Evolutionary conservation across 2,329 filamentous ascomycete genomes (phyloP).

Genomic region (Neocatenulostroma microsporum): DNA sequence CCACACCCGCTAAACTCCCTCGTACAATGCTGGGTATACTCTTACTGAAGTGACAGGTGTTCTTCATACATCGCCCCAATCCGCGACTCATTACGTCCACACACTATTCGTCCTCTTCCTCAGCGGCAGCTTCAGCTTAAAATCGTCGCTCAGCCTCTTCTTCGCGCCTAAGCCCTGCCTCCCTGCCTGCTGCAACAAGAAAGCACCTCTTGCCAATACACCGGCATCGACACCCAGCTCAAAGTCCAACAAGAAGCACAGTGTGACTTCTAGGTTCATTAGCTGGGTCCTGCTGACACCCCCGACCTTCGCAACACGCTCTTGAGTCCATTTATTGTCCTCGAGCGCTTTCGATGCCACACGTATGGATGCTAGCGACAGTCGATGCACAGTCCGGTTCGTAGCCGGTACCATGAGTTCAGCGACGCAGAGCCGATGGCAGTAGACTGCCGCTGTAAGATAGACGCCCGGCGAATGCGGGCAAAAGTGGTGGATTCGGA

Average conservation of each 20-base stretch:
- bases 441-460: constrained; percentile 79
- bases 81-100: background rate
- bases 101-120: constrained; percentile 13
- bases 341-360: constrained; percentile 95
- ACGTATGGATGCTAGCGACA: constrained; percentile 73
- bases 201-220: constrained; percentile 28
- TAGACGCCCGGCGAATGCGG: constrained; percentile 92
- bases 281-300: constrained; percentile 78
- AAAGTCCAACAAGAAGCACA: constrained; percentile 64
- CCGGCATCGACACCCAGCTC: constrained; percentile 47
- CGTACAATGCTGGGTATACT: background rate
- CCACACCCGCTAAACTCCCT: background rate
- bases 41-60: background rate
- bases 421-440: constrained; percentile 69
- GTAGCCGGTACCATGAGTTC: constrained; percentile 72
- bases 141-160: constrained; percentile 22
- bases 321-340: constrained; percentile 79
- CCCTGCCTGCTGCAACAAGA: constrained; percentile 27
- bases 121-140: constrained; percentile 25
- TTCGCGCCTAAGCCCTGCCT: constrained; percentile 19
- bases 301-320: constrained; percentile 75
- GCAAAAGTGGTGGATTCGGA: constrained; percentile 81
- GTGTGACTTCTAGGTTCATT: constrained; percentile 73
- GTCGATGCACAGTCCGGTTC: constrained; percentile 72
- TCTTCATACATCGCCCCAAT: background rate